Percentiles rank a stretch among this genome's conserved stretches.
Conservation (phyloP, 2,329 filamentous ascomycete species). For the Moelleriella libera region DNA sequence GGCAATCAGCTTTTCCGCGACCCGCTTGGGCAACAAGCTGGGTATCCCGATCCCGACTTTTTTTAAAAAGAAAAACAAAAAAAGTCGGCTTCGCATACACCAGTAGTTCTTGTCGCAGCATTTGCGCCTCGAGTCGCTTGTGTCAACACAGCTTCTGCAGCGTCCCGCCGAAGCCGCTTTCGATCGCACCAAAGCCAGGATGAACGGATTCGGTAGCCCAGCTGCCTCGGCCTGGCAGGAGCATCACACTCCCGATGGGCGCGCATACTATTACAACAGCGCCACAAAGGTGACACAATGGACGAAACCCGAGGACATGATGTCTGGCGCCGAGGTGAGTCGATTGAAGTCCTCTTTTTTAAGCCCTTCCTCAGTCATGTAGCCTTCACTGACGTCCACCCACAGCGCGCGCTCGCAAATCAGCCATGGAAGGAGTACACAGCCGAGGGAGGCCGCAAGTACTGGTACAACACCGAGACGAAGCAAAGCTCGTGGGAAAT, state of each 20-base stretch:
- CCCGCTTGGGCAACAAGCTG: too few relatives aligned
- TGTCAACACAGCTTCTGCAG: too few relatives aligned
- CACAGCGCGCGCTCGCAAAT: slow-evolving; percentile 61
- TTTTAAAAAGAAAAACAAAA: too few relatives aligned
- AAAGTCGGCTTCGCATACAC: too few relatives aligned
- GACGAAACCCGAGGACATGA: slow-evolving; percentile 83
- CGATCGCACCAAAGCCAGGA: slow-evolving; percentile 16
- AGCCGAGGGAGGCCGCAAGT: slow-evolving; percentile 73
- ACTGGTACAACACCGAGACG: slow-evolving; percentile 90
- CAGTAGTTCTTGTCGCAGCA: too few relatives aligned
- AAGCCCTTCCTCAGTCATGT: background rate
- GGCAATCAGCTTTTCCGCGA: background rate
- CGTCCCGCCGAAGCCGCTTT: background rate
- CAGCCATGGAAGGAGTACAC: slow-evolving; percentile 92
- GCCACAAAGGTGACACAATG: slow-evolving; percentile 82
- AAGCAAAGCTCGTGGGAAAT: slow-evolving; percentile 93
- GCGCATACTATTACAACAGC: slow-evolving; percentile 82
- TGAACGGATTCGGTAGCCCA: slow-evolving; percentile 44
- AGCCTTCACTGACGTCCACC: background rate
- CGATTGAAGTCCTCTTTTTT: slow-evolving; percentile 5
- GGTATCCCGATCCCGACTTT: too few relatives aligned
- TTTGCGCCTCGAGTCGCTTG: too few relatives aligned
- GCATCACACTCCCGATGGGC: slow-evolving; percentile 66
- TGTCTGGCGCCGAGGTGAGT: slow-evolving; percentile 65
- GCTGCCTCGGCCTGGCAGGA: slow-evolving; percentile 57